A percentile compares a stretch with the other conserved stretches of the same genome.
phyloP scores from a whole-genome alignment of 116 monocot species.

The Zostera marina region DNA sequence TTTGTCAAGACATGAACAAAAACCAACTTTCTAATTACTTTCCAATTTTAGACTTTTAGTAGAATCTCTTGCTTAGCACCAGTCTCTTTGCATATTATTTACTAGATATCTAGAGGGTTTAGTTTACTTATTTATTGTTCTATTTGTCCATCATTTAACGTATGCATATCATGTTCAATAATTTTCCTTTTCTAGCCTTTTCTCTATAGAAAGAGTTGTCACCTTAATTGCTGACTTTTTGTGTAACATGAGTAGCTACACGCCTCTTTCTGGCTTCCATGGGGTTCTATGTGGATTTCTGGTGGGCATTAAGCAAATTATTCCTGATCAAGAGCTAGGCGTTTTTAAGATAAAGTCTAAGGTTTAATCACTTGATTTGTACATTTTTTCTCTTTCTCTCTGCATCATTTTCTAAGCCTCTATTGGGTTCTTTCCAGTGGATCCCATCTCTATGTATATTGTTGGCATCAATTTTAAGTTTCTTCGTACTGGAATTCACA shows the following conservation, averaged over 20 bases:
- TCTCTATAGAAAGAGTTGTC: too few species aligned
- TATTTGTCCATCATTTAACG: too few species aligned
- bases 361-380: slow-evolving; percentile 20
- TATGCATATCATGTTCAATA: too few species aligned
- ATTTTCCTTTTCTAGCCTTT: too few species aligned
- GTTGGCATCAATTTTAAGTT: slow-evolving; percentile 36
- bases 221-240: too few species aligned
- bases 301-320: slow-evolving; percentile 92
- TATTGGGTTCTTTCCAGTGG: slow-evolving; percentile 34
- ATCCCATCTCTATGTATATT: slow-evolving; percentile 43
- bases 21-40: too few species aligned
- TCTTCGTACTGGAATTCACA: slow-evolving; percentile 29
- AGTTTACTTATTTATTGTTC: too few species aligned
- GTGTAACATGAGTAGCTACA: slow-evolving; percentile 33
- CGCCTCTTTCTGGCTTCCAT: slow-evolving; percentile 77
- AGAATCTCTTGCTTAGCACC: neutral
- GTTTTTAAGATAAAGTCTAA: slow-evolving; percentile 54
- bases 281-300: slow-evolving; percentile 81
- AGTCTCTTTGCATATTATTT: slow-evolving; percentile 1
- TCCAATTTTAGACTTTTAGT: too few species aligned
- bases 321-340: slow-evolving; percentile 71
- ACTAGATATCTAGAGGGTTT: too few species aligned
- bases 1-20: too few species aligned
- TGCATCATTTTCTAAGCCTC: neutral
- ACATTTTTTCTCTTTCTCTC: neutral